Evolutionary conservation across 2,329 filamentous ascomycete species (phyloP).

Genomic region (Scedosporium boydii): DNA sequence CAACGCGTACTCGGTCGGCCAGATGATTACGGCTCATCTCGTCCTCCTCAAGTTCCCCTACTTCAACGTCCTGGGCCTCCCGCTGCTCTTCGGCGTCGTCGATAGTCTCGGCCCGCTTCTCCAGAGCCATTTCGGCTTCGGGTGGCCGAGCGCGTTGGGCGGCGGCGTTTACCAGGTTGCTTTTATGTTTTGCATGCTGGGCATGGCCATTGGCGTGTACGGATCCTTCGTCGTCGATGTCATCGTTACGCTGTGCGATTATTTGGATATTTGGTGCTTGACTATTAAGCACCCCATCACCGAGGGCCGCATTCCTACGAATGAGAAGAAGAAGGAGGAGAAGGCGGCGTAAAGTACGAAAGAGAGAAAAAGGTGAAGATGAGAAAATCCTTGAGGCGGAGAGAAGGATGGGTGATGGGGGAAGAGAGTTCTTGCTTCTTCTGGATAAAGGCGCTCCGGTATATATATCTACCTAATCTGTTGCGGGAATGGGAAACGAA

Average conservation of each 20-base stretch:
- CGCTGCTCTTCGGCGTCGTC: constrained; percentile 66
- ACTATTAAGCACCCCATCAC: constrained; percentile 80
- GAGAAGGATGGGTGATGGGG: too few species aligned
- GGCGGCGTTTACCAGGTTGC: constrained; percentile 78
- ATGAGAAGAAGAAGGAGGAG: constrained; percentile 29
- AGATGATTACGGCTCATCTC: constrained; percentile 92
- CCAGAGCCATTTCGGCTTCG: constrained; percentile 48
- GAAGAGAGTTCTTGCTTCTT: too few species aligned
- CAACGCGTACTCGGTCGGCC: constrained; percentile 90
- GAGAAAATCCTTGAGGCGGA: too few species aligned
- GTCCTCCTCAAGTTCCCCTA: constrained; percentile 84
- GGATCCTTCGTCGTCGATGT: constrained; percentile 96
- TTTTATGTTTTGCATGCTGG: constrained; percentile 82
- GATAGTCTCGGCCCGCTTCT: constrained; percentile 70
- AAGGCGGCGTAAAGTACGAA: constrained; percentile 7
- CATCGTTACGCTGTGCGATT: constrained; percentile 95
- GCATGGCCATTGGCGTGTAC: constrained; percentile 81
- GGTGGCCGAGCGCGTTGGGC: constrained; percentile 70
- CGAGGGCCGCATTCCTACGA: constrained; percentile 26
- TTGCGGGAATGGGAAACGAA: too few species aligned
- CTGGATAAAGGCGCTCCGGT: too few species aligned
- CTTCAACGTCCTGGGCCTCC: constrained; percentile 74
- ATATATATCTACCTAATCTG: too few species aligned
- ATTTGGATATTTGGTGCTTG: constrained; percentile 95
- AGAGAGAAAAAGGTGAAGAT: not conserved